Conservation (phyloP, 805 yeast species). For the Hanseniaspora clermontiae region DNA sequence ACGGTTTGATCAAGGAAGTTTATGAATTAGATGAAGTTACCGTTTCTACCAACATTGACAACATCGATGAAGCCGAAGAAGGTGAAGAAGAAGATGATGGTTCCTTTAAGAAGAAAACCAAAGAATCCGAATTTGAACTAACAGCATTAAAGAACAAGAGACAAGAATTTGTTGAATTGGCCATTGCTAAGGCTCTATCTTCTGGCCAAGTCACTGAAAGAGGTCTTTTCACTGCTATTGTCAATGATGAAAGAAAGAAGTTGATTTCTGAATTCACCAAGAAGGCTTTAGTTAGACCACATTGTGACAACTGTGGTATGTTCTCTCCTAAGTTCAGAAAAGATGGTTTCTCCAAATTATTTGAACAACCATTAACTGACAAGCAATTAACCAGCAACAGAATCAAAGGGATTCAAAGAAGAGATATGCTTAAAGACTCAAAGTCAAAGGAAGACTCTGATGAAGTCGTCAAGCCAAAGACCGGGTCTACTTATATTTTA, state of each 20-base stretch:
- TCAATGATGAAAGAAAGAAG: constrained; percentile 73
- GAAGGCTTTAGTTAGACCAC: constrained; percentile 59
- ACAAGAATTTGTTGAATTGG: constrained; percentile 54
- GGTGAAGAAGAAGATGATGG: constrained; percentile 32
- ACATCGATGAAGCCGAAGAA: constrained; percentile 37
- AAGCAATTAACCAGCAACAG: constrained; percentile 73
- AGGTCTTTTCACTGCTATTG: constrained; percentile 73
- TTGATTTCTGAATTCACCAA: constrained; percentile 64
- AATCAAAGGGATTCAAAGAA: constrained; percentile 65
- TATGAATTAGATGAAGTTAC: constrained; percentile 55
- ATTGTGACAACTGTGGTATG: constrained; percentile 94
- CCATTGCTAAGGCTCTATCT: constrained; percentile 59
- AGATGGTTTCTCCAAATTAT: constrained; percentile 86
- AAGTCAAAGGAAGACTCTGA: constrained; percentile 24
- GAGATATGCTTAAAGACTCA: constrained; percentile 46
- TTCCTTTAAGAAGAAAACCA: constrained; percentile 18
- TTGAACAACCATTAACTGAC: constrained; percentile 73
- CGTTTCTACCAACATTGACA: constrained; percentile 25
- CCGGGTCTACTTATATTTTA: constrained; percentile 73
- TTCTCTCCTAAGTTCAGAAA: constrained; percentile 86
- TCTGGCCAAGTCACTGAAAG: constrained; percentile 56
- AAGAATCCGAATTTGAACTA: constrained; percentile 27
- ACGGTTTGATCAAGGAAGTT: constrained; percentile 74
- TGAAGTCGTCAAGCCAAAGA: constrained; percentile 40
- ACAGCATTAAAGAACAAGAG: constrained; percentile 47